Evolutionary conservation across 768 basidiomycete species (phyloP).

Genomic region (Rubroboletus pulcherrimus): DNA sequence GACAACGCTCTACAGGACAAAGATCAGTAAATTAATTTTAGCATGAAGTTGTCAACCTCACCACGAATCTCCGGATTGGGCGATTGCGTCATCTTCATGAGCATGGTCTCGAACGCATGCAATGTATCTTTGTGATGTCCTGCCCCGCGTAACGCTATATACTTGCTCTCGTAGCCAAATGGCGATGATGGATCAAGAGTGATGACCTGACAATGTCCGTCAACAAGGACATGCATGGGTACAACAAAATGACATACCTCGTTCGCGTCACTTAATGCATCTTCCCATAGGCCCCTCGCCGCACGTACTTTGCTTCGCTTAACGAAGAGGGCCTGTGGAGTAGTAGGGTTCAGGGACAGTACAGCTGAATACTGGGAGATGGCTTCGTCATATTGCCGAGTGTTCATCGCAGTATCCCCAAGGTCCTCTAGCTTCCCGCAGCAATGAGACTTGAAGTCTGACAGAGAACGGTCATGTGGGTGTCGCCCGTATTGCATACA

Average conservation of each 20-base stretch:
- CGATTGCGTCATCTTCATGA: not conserved
- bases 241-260: not conserved
- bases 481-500: not conserved
- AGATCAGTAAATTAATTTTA: not conserved
- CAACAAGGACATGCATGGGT: not conserved
- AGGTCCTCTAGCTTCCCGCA: not conserved
- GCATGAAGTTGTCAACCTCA: not conserved
- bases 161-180: not conserved
- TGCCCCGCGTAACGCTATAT: not conserved
- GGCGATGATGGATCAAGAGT: no score
- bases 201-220: not conserved
- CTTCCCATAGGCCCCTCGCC: not conserved
- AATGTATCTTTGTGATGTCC: not conserved
- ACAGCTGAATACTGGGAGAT: not conserved
- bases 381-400: not conserved
- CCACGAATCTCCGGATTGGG: not conserved
- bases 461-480: not conserved
- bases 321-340: not conserved
- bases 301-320: not conserved
- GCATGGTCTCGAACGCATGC: not conserved
- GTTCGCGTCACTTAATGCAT: not conserved
- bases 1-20: no score
- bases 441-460: not conserved
- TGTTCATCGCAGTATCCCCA: not conserved
- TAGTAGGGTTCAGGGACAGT: not conserved